Evolutionary conservation across 805 yeast species (phyloP).

Genomic region (Metschnikowia reukaufii): DNA sequence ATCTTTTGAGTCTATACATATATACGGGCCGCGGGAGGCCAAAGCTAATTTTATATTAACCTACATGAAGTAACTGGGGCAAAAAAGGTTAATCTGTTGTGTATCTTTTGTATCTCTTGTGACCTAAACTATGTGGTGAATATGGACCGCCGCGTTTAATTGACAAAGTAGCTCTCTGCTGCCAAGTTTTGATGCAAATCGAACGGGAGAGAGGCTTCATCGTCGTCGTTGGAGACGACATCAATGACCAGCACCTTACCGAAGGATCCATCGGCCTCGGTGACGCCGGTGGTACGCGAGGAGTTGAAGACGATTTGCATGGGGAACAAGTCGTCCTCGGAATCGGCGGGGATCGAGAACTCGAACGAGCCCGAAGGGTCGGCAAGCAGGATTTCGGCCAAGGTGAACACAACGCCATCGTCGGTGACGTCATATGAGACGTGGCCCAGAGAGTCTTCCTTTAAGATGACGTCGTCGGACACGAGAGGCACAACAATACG

Average conservation of each 20-base stretch:
- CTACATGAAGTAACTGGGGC: too few relatives aligned
- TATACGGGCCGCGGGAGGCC: too few relatives aligned
- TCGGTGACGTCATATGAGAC: conserved; percentile 58
- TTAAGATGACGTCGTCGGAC: conserved; percentile 53
- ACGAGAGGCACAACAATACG: conserved; percentile 64
- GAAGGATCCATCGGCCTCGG: conserved; percentile 46
- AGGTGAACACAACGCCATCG: conserved; percentile 67
- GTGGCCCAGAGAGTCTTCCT: conserved; percentile 46
- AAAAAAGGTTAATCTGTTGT: too few relatives aligned
- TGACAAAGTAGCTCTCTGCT: conserved; percentile 60
- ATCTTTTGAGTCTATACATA: too few relatives aligned
- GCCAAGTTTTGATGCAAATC: conserved; percentile 58
- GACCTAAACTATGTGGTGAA: background rate
- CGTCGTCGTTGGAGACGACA: conserved; percentile 52
- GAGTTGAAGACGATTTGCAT: conserved; percentile 66
- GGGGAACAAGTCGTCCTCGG: conserved; percentile 88
- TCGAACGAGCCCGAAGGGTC: conserved; percentile 73
- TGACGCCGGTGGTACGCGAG: conserved; percentile 41
- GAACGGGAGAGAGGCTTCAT: conserved; percentile 62
- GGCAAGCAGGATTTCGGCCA: conserved; percentile 54
- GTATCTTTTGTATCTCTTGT: background rate
- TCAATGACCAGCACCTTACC: conserved; percentile 66
- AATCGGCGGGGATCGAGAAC: conserved; percentile 68
- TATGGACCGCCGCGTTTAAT: conserved; percentile 23
- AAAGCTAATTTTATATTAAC: too few relatives aligned